Percentiles rank a stretch among this genome's conserved stretches.
phyloP scores from a whole-genome alignment of 257 asterid species.

The Solanum sitiens region DNA sequence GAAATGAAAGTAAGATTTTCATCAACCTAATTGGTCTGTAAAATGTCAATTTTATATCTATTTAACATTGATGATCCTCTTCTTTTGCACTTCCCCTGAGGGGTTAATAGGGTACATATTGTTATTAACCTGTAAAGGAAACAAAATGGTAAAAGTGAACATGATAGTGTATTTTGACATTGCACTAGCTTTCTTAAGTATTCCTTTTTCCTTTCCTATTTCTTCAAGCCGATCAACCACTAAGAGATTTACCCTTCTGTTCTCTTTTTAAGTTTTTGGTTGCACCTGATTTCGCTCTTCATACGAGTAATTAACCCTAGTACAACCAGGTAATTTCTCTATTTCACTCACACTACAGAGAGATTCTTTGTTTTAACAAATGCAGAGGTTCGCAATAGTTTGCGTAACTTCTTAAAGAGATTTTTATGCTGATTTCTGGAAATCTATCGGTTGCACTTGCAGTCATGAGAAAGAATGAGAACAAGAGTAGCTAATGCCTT shows the following conservation, averaged over 20 bases:
- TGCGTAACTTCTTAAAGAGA: not conserved
- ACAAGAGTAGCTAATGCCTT: not conserved
- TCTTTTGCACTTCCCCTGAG: not conserved
- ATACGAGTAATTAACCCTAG: not conserved
- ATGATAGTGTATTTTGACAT: not conserved
- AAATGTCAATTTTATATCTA: not conserved
- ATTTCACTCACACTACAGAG: not conserved
- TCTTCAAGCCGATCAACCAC: not conserved
- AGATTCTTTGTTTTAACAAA: not conserved
- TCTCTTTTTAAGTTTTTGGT: not conserved
- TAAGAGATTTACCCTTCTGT: not conserved
- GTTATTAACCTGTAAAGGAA: not conserved
- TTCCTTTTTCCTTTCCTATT: not conserved
- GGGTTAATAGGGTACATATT: not conserved
- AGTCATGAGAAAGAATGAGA: not conserved
- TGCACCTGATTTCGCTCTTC: not conserved
- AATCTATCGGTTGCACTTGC: not conserved
- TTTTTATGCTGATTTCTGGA: not conserved
- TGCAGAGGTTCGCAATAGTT: not conserved
- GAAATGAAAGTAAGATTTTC: not conserved
- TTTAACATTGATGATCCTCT: not conserved
- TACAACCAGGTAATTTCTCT: not conserved
- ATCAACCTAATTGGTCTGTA: not conserved
- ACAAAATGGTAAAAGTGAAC: not conserved
- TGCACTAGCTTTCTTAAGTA: not conserved